A percentile compares a stretch with the other conserved stretches of the same genome.
These are phyloP conservation scores for Beauveria pseudobassiana DNA, from an alignment of 2,329 filamentous ascomycete species.

Conservation along the genomic window DNA sequence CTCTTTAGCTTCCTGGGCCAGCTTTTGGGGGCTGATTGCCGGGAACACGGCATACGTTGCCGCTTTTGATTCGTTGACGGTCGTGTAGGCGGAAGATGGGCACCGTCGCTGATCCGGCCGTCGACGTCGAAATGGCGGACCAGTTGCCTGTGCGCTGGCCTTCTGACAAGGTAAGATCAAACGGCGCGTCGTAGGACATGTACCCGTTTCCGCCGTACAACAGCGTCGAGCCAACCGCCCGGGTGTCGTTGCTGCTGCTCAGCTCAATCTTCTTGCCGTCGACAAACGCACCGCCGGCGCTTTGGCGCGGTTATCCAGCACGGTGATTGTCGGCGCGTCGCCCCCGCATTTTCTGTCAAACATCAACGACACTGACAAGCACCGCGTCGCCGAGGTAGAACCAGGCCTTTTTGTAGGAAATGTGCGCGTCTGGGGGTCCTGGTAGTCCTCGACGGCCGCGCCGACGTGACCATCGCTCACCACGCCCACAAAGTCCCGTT, in stretches of 20 bases:
- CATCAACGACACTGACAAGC: constrained; percentile 14
- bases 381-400: constrained; percentile 17
- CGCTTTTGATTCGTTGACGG: constrained; percentile 12
- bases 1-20: constrained; percentile 9
- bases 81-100: constrained; percentile 18
- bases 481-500: constrained; percentile 18
- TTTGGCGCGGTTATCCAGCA: constrained; percentile 17
- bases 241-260: background rate
- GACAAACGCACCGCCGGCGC: constrained; percentile 11
- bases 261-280: constrained; percentile 10
- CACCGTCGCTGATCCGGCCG: constrained; percentile 11
- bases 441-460: constrained; percentile 15
- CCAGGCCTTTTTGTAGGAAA: constrained; percentile 19
- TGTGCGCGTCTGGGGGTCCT: constrained; percentile 14
- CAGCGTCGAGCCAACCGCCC: constrained; percentile 7
- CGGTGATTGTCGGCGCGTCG: constrained; percentile 14
- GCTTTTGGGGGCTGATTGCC: constrained; percentile 8
- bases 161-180: constrained; percentile 15
- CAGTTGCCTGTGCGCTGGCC: constrained; percentile 18
- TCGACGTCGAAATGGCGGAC: constrained; percentile 19
- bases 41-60: constrained; percentile 16
- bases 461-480: constrained; percentile 17
- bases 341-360: constrained; percentile 1
- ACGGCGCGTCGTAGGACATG: constrained; percentile 14
- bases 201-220: constrained; percentile 19